Percentiles rank a stretch among this genome's conserved stretches.
phyloP scores from a whole-genome alignment of 2,329 filamentous ascomycete genomes.

The Diaporthe vaccinii region DNA sequence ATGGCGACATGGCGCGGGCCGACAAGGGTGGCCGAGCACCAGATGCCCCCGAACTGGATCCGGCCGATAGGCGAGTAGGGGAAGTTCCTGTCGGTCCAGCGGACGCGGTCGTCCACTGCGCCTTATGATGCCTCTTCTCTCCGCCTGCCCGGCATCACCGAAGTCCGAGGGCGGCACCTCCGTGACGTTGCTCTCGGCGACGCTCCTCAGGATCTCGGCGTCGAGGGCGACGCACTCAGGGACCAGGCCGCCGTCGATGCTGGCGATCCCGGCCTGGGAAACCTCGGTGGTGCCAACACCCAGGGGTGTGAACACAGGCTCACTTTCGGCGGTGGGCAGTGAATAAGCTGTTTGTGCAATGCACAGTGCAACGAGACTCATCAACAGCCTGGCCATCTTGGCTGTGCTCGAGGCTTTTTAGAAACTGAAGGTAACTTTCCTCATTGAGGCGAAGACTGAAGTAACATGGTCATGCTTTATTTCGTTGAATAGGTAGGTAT shows the following conservation, averaged over 20 bases:
- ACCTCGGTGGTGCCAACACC: not conserved
- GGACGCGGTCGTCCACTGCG: not conserved
- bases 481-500: not conserved
- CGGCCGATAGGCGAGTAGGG: constrained; percentile 10
- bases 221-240: not conserved
- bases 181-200: constrained; percentile 4
- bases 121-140: not conserved
- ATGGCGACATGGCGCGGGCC: constrained; percentile 5
- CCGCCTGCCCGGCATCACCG: not conserved
- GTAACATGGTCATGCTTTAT: not conserved
- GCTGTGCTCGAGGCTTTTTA: fast-evolving
- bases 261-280: not conserved
- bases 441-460: too few species aligned
- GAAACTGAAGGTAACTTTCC: not conserved
- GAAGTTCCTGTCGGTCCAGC: constrained; percentile 16
- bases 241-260: not conserved
- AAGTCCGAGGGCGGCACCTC: not conserved
- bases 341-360: not conserved
- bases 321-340: not conserved
- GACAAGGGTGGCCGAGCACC: not conserved
- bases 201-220: not conserved
- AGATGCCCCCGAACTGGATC: not conserved
- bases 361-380: not conserved
- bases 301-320: not conserved
- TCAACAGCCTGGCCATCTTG: not conserved